Evolutionary conservation across 2,329 filamentous ascomycete species (phyloP).

Genomic region (Talaromyces sp.): DNA sequence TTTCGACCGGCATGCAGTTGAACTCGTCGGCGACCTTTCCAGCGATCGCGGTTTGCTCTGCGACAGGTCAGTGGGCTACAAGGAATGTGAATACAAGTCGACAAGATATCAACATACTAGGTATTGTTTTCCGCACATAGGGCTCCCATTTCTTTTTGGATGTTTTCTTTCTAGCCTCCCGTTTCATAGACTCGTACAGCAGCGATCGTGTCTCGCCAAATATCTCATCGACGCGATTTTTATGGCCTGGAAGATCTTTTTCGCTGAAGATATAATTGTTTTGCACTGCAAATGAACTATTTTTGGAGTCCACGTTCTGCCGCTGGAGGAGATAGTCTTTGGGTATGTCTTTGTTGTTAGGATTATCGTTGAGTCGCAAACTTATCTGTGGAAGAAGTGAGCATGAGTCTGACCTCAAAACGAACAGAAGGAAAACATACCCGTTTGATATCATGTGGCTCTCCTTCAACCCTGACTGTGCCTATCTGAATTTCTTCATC

Average conservation of each 20-base stretch:
- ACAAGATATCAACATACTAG: conserved; percentile 52
- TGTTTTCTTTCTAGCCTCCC: conserved; percentile 40
- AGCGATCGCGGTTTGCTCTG: conserved; percentile 72
- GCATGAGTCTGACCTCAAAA: conserved; percentile 24
- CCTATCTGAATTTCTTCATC: conserved; percentile 79
- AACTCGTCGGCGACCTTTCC: conserved; percentile 72
- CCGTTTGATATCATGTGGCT: conserved; percentile 48
- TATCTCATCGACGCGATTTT: conserved; percentile 38
- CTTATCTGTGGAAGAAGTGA: conserved; percentile 49
- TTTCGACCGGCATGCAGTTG: conserved; percentile 66
- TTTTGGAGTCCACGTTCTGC: conserved; percentile 48
- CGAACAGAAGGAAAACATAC: conserved; percentile 25
- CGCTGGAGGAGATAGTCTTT: conserved; percentile 82
- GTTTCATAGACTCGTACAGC: conserved; percentile 41
- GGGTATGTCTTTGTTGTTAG: conserved; percentile 68
- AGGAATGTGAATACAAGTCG: not conserved
- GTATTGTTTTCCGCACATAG: conserved; percentile 57
- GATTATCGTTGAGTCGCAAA: conserved; percentile 61
- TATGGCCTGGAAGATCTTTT: conserved; percentile 79
- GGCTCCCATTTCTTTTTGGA: conserved; percentile 54
- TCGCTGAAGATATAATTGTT: conserved; percentile 94
- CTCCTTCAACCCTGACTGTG: conserved; percentile 59
- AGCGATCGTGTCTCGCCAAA: conserved; percentile 43
- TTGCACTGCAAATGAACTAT: conserved; percentile 48
- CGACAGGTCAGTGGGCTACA: conserved; percentile 1